Evolutionary conservation across 805 yeast genomes (phyloP).

Genomic region (Ogataea minuta): DNA sequence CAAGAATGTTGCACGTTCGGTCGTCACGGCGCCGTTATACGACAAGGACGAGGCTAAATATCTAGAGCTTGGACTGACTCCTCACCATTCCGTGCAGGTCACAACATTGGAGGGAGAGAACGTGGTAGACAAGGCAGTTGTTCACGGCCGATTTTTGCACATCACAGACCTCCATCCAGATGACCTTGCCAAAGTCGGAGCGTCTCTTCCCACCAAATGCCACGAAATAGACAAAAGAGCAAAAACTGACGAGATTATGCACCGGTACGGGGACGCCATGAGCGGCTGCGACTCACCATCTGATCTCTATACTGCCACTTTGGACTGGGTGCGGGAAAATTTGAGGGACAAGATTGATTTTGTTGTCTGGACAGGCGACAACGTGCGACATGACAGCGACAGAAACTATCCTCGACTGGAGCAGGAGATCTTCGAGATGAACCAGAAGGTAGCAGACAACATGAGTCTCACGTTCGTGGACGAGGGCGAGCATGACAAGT

Average conservation of each 20-base stretch:
- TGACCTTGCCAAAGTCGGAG: conserved; percentile 54
- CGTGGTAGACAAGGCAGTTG: conserved; percentile 19
- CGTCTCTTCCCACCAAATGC: conserved; percentile 50
- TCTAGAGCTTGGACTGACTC: conserved; percentile 39
- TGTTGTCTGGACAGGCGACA: conserved; percentile 90
- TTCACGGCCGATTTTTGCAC: conserved; percentile 82
- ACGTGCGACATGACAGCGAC: conserved; percentile 82
- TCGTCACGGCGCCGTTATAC: conserved; percentile 1
- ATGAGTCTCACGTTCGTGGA: conserved; percentile 55
- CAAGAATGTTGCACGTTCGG: neutral
- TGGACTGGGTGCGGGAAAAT: conserved; percentile 63
- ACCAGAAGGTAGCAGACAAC: conserved; percentile 51
- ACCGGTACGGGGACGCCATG: conserved; percentile 71
- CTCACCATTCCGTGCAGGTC: conserved; percentile 37
- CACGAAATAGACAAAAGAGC: conserved; percentile 45
- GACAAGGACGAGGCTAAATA: conserved; percentile 32
- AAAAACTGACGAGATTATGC: conserved; percentile 45
- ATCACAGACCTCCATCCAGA: conserved; percentile 89
- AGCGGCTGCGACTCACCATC: conserved; percentile 78
- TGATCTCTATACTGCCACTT: conserved; percentile 55
- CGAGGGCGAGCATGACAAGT: conserved; percentile 33
- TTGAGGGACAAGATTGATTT: conserved; percentile 77
- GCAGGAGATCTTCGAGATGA: conserved; percentile 65
- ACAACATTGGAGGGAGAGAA: conserved; percentile 19
- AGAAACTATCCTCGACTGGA: conserved; percentile 73